These are phyloP conservation scores for Trichoderma oligosporum DNA, from an alignment of 2,329 filamentous ascomycete species.

Conservation along the genomic window DNA sequence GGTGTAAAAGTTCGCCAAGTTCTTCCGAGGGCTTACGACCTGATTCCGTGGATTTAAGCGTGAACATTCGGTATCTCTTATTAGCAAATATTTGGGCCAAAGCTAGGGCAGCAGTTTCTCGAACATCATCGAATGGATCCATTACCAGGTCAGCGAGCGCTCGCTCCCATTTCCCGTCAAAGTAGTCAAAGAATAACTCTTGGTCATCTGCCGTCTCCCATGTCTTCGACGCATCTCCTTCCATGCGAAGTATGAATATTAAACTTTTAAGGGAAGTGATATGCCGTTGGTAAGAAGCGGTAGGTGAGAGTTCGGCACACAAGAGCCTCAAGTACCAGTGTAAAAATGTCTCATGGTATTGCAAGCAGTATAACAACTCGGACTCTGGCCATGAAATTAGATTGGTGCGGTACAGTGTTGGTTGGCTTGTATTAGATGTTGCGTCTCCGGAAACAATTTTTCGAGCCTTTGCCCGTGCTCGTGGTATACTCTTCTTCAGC, in stretches of 20 bases:
- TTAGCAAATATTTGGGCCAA: slow-evolving; percentile 48
- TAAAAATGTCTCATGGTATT: slow-evolving; percentile 62
- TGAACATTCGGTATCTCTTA: slow-evolving; percentile 31
- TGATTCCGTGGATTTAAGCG: slow-evolving; percentile 21
- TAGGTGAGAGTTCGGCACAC: slow-evolving; percentile 68
- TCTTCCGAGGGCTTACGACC: slow-evolving; percentile 28
- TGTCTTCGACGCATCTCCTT: slow-evolving; percentile 51
- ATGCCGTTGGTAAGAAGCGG: slow-evolving; percentile 85
- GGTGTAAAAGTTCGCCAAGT: slow-evolving; percentile 46
- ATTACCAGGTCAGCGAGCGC: slow-evolving; percentile 74
- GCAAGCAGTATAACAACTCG: slow-evolving; percentile 39
- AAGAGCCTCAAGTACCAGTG: slow-evolving; percentile 71
- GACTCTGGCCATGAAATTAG: slow-evolving; percentile 38
- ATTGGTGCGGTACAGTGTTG: slow-evolving; percentile 38
- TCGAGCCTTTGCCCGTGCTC: slow-evolving; percentile 34
- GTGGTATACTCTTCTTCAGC: slow-evolving; percentile 45
- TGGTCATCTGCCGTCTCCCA: slow-evolving; percentile 41
- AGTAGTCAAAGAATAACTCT: slow-evolving; percentile 38
- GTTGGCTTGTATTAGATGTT: slow-evolving; percentile 23
- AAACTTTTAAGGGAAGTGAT: slow-evolving; percentile 74
- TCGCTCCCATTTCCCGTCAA: slow-evolving; percentile 53
- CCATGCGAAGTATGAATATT: slow-evolving; percentile 62
- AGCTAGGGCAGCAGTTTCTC: slow-evolving; percentile 53
- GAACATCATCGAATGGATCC: slow-evolving; percentile 90
- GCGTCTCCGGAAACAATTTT: slow-evolving; percentile 30